phyloP scores from a whole-genome alignment of 768 basidiomycete genomes.

The Dioszegia crocea region DNA sequence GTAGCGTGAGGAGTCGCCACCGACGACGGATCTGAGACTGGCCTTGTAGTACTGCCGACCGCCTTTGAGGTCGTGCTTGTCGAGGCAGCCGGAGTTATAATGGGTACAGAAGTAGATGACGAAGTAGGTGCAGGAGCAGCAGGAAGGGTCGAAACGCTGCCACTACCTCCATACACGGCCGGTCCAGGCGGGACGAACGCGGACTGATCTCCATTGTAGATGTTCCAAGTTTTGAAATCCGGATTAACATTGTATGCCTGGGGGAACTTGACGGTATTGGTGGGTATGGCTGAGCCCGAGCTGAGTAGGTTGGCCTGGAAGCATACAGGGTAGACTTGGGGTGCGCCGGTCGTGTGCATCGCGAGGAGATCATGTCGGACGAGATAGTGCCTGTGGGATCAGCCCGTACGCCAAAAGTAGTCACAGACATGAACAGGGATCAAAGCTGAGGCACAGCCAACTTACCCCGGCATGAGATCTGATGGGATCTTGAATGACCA shows the following conservation, averaged over 20 bases:
- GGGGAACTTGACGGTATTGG: neutral
- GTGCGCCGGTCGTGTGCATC: neutral
- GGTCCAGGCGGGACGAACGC: neutral
- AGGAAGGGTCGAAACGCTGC: neutral
- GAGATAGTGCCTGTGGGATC: neutral
- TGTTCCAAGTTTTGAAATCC: neutral
- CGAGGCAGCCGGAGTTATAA: neutral
- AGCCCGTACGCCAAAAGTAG: too few relatives aligned
- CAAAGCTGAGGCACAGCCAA: too few relatives aligned
- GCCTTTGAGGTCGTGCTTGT: too few relatives aligned
- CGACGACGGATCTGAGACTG: too few relatives aligned
- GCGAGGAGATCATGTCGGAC: neutral
- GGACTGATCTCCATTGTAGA: neutral
- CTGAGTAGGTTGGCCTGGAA: neutral
- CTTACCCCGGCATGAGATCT: neutral
- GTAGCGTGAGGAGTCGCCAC: too few relatives aligned
- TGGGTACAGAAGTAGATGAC: too few relatives aligned
- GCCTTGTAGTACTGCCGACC: too few relatives aligned
- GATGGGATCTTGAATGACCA: conserved; percentile 1
- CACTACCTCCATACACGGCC: neutral
- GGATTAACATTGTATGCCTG: neutral
- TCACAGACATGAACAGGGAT: too few relatives aligned
- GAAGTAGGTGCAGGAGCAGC: neutral
- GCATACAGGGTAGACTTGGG: conserved; percentile 1
- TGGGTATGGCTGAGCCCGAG: neutral